phyloP scores from a whole-genome alignment of 805 yeast genomes.

The Wickerhamiella siamensis region DNA sequence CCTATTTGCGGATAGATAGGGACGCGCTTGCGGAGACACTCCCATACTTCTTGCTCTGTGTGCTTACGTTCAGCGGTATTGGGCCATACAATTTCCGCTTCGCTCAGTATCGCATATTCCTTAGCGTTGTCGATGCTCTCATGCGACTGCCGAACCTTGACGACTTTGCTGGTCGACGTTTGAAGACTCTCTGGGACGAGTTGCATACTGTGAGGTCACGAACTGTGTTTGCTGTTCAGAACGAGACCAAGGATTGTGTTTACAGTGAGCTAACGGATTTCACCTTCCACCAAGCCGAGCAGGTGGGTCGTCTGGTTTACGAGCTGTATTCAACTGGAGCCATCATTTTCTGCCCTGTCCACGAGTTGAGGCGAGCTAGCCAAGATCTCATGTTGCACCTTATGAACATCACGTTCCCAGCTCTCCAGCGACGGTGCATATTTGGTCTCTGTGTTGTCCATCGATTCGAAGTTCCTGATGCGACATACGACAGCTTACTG shows the following conservation, averaged over 20 bases:
- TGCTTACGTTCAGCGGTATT: conserved; percentile 6
- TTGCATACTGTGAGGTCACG: conserved; percentile 1
- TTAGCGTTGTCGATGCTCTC: conserved; percentile 8
- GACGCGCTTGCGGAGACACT: not conserved
- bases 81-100: conserved; percentile 6
- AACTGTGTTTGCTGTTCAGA: conserved; percentile 3
- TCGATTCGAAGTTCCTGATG: conserved; percentile 4
- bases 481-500: not conserved
- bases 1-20: not conserved
- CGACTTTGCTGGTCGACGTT: not conserved
- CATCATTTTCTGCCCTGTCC: not conserved
- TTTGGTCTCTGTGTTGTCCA: conserved; percentile 1
- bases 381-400: not conserved
- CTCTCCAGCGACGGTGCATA: conserved; percentile 5
- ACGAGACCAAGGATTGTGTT: conserved; percentile 2
- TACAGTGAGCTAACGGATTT: conserved; percentile 2
- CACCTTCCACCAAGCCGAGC: conserved; percentile 1
- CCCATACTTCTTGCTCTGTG: conserved; percentile 2
- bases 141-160: conserved; percentile 5
- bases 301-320: conserved; percentile 2
- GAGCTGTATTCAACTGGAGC: conserved; percentile 4
- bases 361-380: conserved; percentile 1
- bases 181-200: conserved; percentile 3
- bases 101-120: conserved; percentile 4
- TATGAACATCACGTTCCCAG: conserved; percentile 1